phyloP scores from a whole-genome alignment of 345 rosid genomes.

The Sonneratia alba region DNA sequence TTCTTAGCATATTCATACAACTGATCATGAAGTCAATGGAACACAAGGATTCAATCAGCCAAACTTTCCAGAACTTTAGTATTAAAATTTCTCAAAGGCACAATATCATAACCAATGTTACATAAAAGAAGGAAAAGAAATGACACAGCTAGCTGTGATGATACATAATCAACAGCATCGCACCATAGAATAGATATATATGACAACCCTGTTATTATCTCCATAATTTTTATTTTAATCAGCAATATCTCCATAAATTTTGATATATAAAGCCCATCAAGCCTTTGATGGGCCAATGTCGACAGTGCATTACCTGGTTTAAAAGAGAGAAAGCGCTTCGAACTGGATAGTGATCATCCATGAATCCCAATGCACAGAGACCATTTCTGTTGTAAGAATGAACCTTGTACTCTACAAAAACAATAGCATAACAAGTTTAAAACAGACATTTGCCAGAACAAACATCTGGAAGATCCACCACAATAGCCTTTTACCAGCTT shows the following conservation, averaged over 20 bases:
- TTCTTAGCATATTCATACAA: background rate
- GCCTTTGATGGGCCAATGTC: background rate
- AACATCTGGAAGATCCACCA: background rate
- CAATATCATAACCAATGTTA: background rate
- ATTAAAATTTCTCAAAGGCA: background rate
- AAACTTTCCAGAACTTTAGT: background rate
- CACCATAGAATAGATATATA: background rate
- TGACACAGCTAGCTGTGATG: background rate
- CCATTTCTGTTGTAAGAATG: constrained; percentile 87
- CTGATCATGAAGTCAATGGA: background rate
- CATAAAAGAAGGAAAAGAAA: background rate
- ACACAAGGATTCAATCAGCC: no score
- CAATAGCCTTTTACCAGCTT: no score
- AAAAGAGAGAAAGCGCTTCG: constrained; percentile 89
- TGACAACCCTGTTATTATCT: background rate
- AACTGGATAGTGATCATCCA: constrained; percentile 96
- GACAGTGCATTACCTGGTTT: constrained; percentile 44
- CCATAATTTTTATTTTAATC: no score
- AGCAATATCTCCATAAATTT: background rate
- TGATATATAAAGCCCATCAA: background rate
- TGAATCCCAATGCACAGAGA: constrained; percentile 75
- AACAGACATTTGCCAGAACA: background rate
- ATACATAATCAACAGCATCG: background rate
- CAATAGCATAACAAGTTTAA: background rate
- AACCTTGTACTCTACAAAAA: constrained; percentile 72